phyloP scores from a whole-genome alignment of 129 eudicot genomes.

The Lonicera japonica region DNA sequence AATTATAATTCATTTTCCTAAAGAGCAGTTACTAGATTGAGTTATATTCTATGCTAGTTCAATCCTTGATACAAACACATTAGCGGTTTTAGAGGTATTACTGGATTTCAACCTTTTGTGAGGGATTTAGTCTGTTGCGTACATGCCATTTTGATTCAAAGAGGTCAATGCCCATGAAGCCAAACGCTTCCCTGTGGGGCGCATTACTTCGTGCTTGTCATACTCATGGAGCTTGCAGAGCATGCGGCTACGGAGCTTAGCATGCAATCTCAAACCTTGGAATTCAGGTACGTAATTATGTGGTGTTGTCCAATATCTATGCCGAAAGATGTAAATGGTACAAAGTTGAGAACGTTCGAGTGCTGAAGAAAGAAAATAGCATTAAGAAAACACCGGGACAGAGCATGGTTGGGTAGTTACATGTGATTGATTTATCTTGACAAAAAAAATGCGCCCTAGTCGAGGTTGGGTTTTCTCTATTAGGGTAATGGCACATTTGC shows the following conservation, averaged over 20 bases:
- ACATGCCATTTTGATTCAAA: too few species aligned
- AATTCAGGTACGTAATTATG: slow-evolving; percentile 88
- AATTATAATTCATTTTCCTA: too few species aligned
- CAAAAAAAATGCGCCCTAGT: too few species aligned
- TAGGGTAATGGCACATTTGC: not conserved
- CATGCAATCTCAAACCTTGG: slow-evolving; percentile 64
- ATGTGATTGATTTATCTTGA: too few species aligned
- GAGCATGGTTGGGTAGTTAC: slow-evolving; percentile 42
- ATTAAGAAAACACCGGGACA: slow-evolving; percentile 57
- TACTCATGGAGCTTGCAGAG: slow-evolving; percentile 57
- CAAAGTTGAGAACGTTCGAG: slow-evolving; percentile 66
- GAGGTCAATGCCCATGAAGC: slow-evolving; percentile 72
- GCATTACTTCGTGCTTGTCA: slow-evolving; percentile 74
- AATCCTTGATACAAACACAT: too few species aligned
- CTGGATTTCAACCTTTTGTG: too few species aligned
- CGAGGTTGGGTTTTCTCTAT: not conserved
- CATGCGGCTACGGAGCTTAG: slow-evolving; percentile 64
- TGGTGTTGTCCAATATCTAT: slow-evolving; percentile 76
- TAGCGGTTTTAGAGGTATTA: too few species aligned
- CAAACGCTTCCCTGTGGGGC: slow-evolving; percentile 84
- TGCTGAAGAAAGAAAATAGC: slow-evolving; percentile 48
- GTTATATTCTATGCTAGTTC: too few species aligned
- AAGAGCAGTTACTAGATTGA: too few species aligned
- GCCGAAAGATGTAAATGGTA: slow-evolving; percentile 82
- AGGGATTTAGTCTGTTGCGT: too few species aligned